These are phyloP conservation scores for Hysterium pulicare DNA, from an alignment of 2,329 filamentous ascomycete species.

Conservation along the genomic window DNA sequence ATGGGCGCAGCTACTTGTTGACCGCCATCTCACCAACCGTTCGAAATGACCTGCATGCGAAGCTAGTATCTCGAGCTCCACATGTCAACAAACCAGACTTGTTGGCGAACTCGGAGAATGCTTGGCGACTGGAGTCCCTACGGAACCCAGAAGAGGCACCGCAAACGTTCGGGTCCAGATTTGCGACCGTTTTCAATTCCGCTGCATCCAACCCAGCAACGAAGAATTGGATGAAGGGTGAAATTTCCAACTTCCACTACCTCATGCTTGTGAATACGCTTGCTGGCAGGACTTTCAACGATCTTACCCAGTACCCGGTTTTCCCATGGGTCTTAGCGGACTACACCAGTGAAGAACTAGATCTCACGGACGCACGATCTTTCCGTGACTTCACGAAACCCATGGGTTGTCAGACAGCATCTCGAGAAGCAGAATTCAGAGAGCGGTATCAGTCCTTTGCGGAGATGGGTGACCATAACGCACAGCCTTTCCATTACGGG, in stretches of 20 bases:
- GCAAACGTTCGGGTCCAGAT: slow-evolving; percentile 75
- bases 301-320: slow-evolving; percentile 95
- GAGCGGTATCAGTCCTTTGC: slow-evolving; percentile 83
- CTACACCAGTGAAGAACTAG: slow-evolving; percentile 89
- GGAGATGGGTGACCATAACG: slow-evolving; percentile 76
- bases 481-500: slow-evolving; percentile 84
- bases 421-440: slow-evolving; percentile 73
- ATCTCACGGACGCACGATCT: slow-evolving; percentile 76
- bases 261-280: slow-evolving; percentile 98
- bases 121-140: slow-evolving; percentile 86
- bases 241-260: slow-evolving; percentile 98
- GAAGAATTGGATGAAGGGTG: slow-evolving; percentile 84
- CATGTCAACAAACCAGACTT: slow-evolving; percentile 69
- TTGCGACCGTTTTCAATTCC: slow-evolving; percentile 87
- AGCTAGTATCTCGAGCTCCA: slow-evolving; percentile 74
- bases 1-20: slow-evolving; percentile 89
- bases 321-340: slow-evolving; percentile 97
- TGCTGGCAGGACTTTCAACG: slow-evolving; percentile 95
- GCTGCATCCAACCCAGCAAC: slow-evolving; percentile 79
- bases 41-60: slow-evolving; percentile 77
- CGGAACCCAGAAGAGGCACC: slow-evolving; percentile 63
- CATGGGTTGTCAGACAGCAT: slow-evolving; percentile 84
- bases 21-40: slow-evolving; percentile 72
- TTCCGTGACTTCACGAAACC: slow-evolving; percentile 93
- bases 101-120: slow-evolving; percentile 75